A percentile compares a stretch with the other conserved stretches of the same genome.
Evolutionary conservation across 169 alveolate genomes (phyloP).

Genomic region (Eimeria falciformis): DNA sequence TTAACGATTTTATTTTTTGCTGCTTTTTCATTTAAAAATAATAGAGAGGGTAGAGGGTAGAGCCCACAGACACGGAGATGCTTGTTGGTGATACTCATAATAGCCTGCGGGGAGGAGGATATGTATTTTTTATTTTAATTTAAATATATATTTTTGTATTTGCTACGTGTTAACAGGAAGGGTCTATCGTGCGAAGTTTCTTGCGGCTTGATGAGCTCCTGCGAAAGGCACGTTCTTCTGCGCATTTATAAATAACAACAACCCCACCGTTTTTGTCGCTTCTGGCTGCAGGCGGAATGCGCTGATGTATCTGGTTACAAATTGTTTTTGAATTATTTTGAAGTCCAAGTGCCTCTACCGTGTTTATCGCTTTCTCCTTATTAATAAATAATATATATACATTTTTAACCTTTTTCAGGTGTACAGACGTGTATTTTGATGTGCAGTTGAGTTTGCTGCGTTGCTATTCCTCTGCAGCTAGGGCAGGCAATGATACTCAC

Average conservation of each 20-base stretch:
- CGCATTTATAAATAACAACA: neutral
- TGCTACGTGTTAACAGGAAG: slow-evolving; percentile 88
- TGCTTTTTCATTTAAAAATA: too few relatives aligned
- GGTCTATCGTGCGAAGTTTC: slow-evolving; percentile 94
- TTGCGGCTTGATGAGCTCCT: slow-evolving; percentile 93
- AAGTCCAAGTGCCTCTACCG: too few relatives aligned
- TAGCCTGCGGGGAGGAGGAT: too few relatives aligned
- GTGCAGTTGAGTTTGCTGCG: neutral
- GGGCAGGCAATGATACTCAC: slow-evolving; percentile 90
- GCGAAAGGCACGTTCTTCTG: slow-evolving; percentile 62
- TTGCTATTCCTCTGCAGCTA: slow-evolving; percentile 72
- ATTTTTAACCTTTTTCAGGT: neutral
- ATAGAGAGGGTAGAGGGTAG: neutral
- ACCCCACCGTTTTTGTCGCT: neutral
- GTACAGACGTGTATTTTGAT: neutral
- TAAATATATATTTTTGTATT: neutral
- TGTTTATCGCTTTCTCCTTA: neutral
- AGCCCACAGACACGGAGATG: neutral
- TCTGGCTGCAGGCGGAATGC: too few relatives aligned
- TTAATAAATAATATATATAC: neutral
- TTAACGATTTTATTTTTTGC: too few relatives aligned
- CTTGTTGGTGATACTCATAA: neutral
- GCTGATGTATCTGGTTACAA: too few relatives aligned
- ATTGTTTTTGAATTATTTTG: too few relatives aligned
- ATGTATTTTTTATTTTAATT: neutral